A percentile compares a stretch with the other conserved stretches of the same genome.
These are phyloP conservation scores for Tillandsia fasciculata DNA, from an alignment of 176 grass and related monocot genomes.

Conservation along the genomic window DNA sequence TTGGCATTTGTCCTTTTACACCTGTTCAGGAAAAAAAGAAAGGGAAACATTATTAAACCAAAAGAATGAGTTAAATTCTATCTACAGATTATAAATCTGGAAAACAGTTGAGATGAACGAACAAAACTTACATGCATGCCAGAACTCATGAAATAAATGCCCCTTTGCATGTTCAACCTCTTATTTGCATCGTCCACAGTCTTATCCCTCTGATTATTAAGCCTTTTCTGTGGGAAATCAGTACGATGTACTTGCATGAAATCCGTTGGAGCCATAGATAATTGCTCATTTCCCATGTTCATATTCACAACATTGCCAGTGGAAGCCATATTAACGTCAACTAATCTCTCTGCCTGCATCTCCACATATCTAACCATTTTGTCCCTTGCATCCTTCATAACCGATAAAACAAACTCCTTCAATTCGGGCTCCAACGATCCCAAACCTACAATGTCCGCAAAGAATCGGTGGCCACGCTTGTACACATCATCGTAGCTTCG, in stretches of 20 bases:
- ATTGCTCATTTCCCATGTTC: constrained; percentile 39
- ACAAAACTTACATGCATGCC: constrained; percentile 52
- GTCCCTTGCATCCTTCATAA: constrained; percentile 63
- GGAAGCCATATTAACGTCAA: constrained; percentile 54
- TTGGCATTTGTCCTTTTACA: not conserved
- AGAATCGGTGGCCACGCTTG: constrained; percentile 40
- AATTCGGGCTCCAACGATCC: constrained; percentile 73
- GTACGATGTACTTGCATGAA: constrained; percentile 53
- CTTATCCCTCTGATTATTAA: constrained; percentile 42
- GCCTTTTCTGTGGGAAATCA: constrained; percentile 44
- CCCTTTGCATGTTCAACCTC: constrained; percentile 47
- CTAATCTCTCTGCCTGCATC: constrained; percentile 21
- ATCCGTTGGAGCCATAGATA: constrained; percentile 45
- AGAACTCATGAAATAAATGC: constrained; percentile 46
- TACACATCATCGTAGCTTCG: constrained; percentile 64
- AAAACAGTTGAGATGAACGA: constrained; percentile 15
- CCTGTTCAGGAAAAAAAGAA: not conserved
- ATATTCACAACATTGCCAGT: constrained; percentile 42
- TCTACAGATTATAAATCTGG: not conserved
- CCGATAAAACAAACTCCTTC: constrained; percentile 71
- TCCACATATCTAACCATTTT: constrained; percentile 33
- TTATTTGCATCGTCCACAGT: constrained; percentile 47
- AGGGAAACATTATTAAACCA: not conserved
- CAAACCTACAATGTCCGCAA: constrained; percentile 62
- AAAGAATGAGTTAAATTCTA: not conserved